phyloP scores from a whole-genome alignment of 441 rosid genomes.

The Kokia cookei region DNA sequence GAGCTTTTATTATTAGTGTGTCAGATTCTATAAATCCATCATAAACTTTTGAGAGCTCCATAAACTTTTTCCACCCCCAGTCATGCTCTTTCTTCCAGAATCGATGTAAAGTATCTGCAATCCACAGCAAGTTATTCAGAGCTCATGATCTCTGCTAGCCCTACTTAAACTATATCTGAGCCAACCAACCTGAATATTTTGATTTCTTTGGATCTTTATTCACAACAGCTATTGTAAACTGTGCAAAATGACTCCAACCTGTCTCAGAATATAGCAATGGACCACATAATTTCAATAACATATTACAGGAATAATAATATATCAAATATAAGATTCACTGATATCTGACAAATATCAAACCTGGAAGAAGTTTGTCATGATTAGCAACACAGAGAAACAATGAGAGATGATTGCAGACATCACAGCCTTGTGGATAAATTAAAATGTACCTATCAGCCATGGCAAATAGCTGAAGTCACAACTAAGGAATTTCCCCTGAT shows the following conservation, averaged over 20 bases:
- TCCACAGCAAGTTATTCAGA: slow-evolving; percentile 14
- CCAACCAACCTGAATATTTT: slow-evolving; percentile 77
- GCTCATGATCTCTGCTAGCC: neutral
- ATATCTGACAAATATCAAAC: slow-evolving; percentile 26
- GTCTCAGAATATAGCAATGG: slow-evolving; percentile 12
- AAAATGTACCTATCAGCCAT: slow-evolving; percentile 73
- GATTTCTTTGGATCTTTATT: slow-evolving; percentile 87
- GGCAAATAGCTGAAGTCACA: slow-evolving; percentile 3
- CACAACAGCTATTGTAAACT: slow-evolving; percentile 95
- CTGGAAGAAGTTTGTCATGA: slow-evolving; percentile 97
- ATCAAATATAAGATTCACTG: neutral
- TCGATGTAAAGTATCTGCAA: slow-evolving; percentile 85
- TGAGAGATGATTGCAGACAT: slow-evolving; percentile 94
- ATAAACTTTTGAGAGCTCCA: slow-evolving; percentile 72
- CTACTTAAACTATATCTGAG: slow-evolving; percentile 10
- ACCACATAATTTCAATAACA: slow-evolving; percentile 3
- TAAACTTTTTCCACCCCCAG: slow-evolving; percentile 98
- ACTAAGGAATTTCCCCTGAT: neutral
- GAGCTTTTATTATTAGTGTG: slow-evolving; percentile 79
- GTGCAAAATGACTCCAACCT: slow-evolving; percentile 99
- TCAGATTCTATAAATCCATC: slow-evolving; percentile 87
- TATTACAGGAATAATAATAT: neutral
- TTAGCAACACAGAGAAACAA: slow-evolving; percentile 94
- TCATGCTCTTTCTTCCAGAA: slow-evolving; percentile 99
- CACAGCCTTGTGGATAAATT: slow-evolving; percentile 98